Evolutionary conservation across 805 yeast species (phyloP), one percentile per base, ranked within the genome.

Genomic region (Wickerhamia fluorescens): DNA sequence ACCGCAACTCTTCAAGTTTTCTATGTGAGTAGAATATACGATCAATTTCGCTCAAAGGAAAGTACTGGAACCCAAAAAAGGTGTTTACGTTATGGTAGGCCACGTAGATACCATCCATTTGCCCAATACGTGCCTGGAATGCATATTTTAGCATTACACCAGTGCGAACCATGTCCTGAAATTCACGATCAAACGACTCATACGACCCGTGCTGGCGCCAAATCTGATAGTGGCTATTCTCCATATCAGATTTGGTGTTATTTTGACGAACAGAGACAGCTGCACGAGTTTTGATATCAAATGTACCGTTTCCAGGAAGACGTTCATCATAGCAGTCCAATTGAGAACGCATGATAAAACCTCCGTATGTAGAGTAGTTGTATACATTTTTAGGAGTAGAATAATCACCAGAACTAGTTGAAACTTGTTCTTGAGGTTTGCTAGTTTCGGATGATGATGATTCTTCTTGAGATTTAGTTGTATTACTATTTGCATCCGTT

Each of bases 21-120:
- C 37, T 31, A 26, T 42, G 42, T 3, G 42, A 21, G 36, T 49
- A 61, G 34, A 53, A 59, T 1, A 59, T 45, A 21, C 48, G 44
- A 50, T 89, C 96, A 38, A 89, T 70, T 22, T 77, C 83, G 2
- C 61, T 54, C 28, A 88, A 58, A 1, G 95, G 88, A 16, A 89
- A 50, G 51, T 89, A 89, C 52, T 87, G 89, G 53, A 87, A 92
- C 3, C 96, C 98, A 55, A 89, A 85, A 42, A 88, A 71, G 27
- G 75, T 61, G 17, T 73, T 66, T 29, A 86, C 70, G 51, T 88
- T 89, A 53, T 89, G 98, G 52, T 78, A 89, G 0, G 96, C 96
- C 10, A 89, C 67, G 42, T 84, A 86, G 3, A 92, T 85, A 5
- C 98, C 98, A 54, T 88, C 96, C 97, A 92, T 89, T 44, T 82